phyloP scores from a whole-genome alignment of 2,329 filamentous ascomycete genomes.

The Arthrobotrys musiformis region DNA sequence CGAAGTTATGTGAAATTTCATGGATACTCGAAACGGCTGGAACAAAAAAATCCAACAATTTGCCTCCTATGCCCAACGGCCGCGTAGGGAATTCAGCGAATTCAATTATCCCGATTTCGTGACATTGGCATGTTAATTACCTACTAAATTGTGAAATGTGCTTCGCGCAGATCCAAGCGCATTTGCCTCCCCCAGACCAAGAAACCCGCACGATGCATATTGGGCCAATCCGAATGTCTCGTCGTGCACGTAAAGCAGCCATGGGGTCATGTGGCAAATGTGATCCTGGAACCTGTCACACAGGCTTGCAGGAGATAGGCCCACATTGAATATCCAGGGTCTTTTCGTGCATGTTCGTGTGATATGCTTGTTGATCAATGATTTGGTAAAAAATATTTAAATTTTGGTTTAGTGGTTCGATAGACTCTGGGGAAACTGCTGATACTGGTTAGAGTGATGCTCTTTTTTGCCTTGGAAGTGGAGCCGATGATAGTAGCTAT shows the following conservation, averaged over 20 bases:
- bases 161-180: constrained; percentile 11
- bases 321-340: constrained; percentile 26
- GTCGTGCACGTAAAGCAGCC: not conserved
- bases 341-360: not conserved
- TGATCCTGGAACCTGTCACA: constrained; percentile 2
- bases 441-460: not conserved
- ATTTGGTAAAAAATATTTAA: constrained; percentile 13
- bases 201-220: no score
- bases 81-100: not conserved
- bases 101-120: not conserved
- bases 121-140: constrained; percentile 34
- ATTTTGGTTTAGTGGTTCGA: not conserved
- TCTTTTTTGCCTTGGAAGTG: constrained; percentile 30
- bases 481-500: constrained; percentile 10
- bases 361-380: constrained; percentile 24
- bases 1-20: not conserved
- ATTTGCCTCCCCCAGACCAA: constrained; percentile 21
- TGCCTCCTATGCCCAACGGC: no score
- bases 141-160: constrained; percentile 30
- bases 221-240: not conserved
- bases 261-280: constrained; percentile 45
- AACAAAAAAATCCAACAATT: not conserved
- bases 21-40: not conserved
- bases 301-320: not conserved
- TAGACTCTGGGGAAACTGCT: constrained; percentile 12